Conservation (phyloP, 2,329 filamentous ascomycete species). For the Sporothrix curviconia region DNA sequence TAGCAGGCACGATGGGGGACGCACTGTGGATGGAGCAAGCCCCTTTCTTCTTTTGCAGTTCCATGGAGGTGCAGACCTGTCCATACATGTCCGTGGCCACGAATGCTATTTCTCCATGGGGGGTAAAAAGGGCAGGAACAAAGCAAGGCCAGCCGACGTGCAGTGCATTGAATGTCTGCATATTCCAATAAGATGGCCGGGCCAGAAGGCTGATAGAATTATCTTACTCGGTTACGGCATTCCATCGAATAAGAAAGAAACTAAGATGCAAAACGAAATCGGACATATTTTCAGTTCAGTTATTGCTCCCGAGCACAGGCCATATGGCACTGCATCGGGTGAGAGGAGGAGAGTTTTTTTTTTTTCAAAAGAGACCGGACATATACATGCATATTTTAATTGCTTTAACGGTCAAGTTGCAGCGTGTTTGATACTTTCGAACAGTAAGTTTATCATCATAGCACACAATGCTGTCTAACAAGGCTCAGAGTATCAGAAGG, state of each 20-base stretch:
- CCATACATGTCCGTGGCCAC: too few relatives aligned
- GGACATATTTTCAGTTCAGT: neutral
- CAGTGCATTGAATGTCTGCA: neutral
- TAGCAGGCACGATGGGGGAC: neutral
- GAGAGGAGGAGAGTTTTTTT: too few relatives aligned
- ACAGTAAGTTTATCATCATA: neutral
- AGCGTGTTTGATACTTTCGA: neutral
- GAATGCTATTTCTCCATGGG: too few relatives aligned
- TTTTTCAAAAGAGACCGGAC: neutral
- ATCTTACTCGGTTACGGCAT: conserved; percentile 1
- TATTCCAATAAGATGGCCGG: too few relatives aligned
- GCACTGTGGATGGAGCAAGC: neutral
- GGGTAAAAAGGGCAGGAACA: too few relatives aligned
- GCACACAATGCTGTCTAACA: too few relatives aligned
- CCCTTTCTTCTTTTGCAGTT: neutral
- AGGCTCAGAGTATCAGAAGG: too few relatives aligned
- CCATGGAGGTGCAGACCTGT: too few relatives aligned
- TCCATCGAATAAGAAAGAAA: conserved; percentile 6
- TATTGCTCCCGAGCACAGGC: too few relatives aligned
- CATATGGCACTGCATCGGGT: too few relatives aligned
- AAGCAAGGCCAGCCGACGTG: too few relatives aligned
- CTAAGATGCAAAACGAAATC: neutral
- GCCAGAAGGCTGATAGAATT: neutral
- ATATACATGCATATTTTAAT: neutral
- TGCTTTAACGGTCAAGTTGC: too few relatives aligned